Evolutionary conservation across 2,329 filamentous ascomycete species (phyloP).

Genomic region (Xylaria sp.): DNA sequence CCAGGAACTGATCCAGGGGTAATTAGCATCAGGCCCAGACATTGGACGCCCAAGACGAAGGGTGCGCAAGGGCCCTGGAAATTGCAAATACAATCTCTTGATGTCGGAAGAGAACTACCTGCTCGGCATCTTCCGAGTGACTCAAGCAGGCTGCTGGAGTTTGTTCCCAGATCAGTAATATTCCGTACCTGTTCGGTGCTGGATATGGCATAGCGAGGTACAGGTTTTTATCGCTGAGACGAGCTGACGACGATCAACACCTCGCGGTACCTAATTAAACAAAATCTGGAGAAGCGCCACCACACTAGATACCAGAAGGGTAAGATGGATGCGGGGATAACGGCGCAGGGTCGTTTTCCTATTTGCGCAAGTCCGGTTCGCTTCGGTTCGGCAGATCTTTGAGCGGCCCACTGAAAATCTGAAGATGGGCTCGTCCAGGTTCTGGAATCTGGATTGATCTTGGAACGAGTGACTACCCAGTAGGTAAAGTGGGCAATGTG

Average conservation of each 20-base stretch:
- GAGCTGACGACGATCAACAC: neutral
- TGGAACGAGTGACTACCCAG: neutral
- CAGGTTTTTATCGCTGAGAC: neutral
- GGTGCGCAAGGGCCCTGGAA: neutral
- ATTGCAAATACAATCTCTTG: neutral
- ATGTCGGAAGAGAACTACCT: neutral
- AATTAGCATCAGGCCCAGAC: neutral
- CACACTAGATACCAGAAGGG: neutral
- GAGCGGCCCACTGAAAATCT: neutral
- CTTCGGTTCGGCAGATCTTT: neutral
- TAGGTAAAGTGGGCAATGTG: too few relatives aligned
- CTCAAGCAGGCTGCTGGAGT: neutral
- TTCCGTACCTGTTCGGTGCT: too few relatives aligned
- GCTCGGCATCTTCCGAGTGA: neutral
- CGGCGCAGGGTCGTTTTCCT: neutral
- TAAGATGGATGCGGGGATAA: neutral
- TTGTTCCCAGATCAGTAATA: neutral
- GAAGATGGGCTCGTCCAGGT: neutral
- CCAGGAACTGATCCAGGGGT: neutral
- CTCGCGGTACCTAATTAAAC: neutral
- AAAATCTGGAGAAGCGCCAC: neutral
- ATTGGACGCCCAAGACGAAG: neutral
- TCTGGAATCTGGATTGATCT: neutral
- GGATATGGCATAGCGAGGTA: too few relatives aligned
- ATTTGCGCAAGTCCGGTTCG: neutral